Conservation (phyloP, 805 yeast species). For the Peterozyma toletana region DNA sequence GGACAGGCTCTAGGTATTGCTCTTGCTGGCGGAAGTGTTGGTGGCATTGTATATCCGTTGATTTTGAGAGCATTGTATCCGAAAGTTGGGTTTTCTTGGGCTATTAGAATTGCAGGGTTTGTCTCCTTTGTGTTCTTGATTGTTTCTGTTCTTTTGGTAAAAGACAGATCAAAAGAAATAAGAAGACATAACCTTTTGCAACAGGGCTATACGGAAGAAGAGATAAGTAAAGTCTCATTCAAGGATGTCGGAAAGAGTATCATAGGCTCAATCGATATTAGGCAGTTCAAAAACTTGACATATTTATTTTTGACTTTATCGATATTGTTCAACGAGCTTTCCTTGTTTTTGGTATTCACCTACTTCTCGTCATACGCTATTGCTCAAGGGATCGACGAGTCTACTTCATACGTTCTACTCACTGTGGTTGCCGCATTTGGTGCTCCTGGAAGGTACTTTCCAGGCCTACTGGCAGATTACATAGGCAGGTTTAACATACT, state of each 20-base stretch:
- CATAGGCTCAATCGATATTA: conserved; percentile 28
- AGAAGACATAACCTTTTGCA: conserved; percentile 15
- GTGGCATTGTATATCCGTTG: conserved; percentile 46
- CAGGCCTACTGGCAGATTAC: conserved; percentile 24
- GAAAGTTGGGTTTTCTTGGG: conserved; percentile 49
- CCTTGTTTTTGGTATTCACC: conserved; percentile 39
- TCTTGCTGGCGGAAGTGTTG: conserved; percentile 46
- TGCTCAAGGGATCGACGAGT: conserved; percentile 35
- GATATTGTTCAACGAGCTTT: conserved; percentile 37
- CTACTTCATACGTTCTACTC: conserved; percentile 36
- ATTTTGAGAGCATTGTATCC: conserved; percentile 39
- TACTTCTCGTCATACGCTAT: conserved; percentile 48
- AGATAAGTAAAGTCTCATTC: background rate
- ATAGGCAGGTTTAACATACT: conserved; percentile 49
- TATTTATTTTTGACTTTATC: conserved; percentile 34
- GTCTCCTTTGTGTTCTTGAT: conserved; percentile 31
- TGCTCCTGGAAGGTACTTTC: conserved; percentile 24
- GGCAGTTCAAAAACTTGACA: conserved; percentile 30
- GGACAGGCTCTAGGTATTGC: conserved; percentile 49
- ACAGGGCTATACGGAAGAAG: conserved; percentile 7
- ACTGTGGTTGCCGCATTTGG: conserved; percentile 42
- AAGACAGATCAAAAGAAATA: conserved; percentile 30
- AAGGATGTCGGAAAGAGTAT: conserved; percentile 11
- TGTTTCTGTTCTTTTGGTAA: conserved; percentile 28
- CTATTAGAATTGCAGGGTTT: conserved; percentile 43